These are phyloP conservation scores for Fusarium sp. DNA, from an alignment of 2,329 filamentous ascomycete species.

Conservation along the genomic window DNA sequence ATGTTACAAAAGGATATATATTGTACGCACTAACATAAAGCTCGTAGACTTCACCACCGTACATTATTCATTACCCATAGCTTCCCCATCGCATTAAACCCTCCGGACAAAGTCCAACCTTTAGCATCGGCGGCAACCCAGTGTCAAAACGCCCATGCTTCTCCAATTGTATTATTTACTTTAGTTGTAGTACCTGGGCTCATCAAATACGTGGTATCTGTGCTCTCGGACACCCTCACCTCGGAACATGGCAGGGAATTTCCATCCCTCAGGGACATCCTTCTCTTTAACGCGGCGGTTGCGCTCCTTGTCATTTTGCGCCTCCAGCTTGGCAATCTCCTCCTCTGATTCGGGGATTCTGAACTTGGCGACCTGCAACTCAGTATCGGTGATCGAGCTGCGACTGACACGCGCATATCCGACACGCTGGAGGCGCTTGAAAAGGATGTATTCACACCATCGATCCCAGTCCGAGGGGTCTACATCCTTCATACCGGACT, in stretches of 20 bases:
- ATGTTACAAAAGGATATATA: constrained; percentile 20
- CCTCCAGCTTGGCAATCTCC: constrained; percentile 63
- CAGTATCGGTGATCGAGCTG: constrained; percentile 95
- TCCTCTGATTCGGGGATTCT: constrained; percentile 78
- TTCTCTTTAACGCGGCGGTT: constrained; percentile 75
- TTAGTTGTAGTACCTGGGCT: constrained; percentile 79
- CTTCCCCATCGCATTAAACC: constrained; percentile 26
- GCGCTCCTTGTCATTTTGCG: constrained; percentile 67
- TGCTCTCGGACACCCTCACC: constrained; percentile 91
- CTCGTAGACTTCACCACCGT: constrained; percentile 30
- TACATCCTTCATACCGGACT: constrained; percentile 94
- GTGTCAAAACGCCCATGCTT: constrained; percentile 19
- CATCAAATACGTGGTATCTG: constrained; percentile 94
- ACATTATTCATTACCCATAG: constrained; percentile 42
- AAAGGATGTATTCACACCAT: constrained; percentile 99
- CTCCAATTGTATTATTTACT: neutral
- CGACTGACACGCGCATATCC: constrained; percentile 93
- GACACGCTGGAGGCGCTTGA: constrained; percentile 86
- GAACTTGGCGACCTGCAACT: constrained; percentile 97
- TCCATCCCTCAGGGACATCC: constrained; percentile 81
- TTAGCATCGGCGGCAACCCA: constrained; percentile 10
- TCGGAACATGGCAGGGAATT: constrained; percentile 88
- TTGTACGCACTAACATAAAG: constrained; percentile 35
- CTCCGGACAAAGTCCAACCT: constrained; percentile 11
- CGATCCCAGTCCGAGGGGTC: constrained; percentile 94